Base-by-base conservation (phyloP, 2,329 filamentous ascomycete genomes). In the Dothistroma septosporum region DNA sequence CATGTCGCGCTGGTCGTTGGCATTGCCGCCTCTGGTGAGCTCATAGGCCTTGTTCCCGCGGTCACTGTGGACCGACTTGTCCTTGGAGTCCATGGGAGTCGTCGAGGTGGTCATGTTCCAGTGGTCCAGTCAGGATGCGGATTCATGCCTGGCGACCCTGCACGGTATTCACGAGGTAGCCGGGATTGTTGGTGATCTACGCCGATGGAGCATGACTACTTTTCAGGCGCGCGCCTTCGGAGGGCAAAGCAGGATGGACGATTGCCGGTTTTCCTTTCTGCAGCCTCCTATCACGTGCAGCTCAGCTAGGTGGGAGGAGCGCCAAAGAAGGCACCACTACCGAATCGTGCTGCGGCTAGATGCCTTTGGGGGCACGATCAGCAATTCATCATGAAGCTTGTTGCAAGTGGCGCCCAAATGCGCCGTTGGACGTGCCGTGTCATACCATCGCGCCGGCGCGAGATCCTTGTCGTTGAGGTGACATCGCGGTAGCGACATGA, bases 11-110 rank as follows among this genome's bases (percentile, higher is more conserved):
- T 56, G 24, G 35, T 60, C 58, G 22, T 49, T 47, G 21, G 47
- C 58, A 50, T 44, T 60, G 32, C 58, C 58, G 35, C 58, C 58
- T 31, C 58, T 50, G 2, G 58, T 60, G 46, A 53, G 53, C 44
- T 53, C 11, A 28, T 28, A 60, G 9, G 58, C 58, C 24, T 7
- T 33, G 16, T 12, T 31, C 14, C 54, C 46, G 32, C 53, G 33
- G n/a, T 53, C 33, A 35, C 37, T 22, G 22, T 54, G 48, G 19
- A 46, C 21, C 12, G 57, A 31, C 24, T 41, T 48, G 21, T 53
- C 50, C 31, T 53, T 47, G 7, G 54, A 57, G 28, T 16, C 35
- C 35, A 33, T 53, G 8, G n/a, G 33, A 12, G 31, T 53, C 31
- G 50, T 24, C 10, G 47, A 28, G 6, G 47, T 28, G 28, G 47